A percentile compares a stretch with the other conserved stretches of the same genome.
Conservation (phyloP, 176 grass and related monocot genomes). For the Aegilops umbellulata region DNA sequence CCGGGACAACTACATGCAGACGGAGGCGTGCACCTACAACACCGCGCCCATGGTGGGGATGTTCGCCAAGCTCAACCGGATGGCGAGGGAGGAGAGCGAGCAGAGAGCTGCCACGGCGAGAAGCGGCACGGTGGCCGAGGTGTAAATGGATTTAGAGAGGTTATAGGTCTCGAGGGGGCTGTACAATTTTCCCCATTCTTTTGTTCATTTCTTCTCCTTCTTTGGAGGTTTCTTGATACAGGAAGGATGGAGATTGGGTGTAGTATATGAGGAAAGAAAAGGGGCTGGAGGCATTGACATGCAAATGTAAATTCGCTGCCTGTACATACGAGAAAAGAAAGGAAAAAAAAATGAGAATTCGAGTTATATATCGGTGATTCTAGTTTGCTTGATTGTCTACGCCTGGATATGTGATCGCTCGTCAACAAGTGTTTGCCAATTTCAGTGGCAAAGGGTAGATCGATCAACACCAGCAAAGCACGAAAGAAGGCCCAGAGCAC, state of each 20-base stretch:
- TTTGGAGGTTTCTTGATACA: conserved; percentile 26
- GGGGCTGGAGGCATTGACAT: conserved; percentile 23
- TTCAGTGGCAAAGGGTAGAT: background rate
- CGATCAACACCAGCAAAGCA: background rate
- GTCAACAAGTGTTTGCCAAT: background rate
- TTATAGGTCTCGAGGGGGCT: conserved; percentile 36
- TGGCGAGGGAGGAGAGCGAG: conserved; percentile 29
- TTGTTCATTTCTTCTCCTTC: conserved; percentile 36
- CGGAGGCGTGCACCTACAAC: conserved; percentile 53
- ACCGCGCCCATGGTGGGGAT: conserved; percentile 52
- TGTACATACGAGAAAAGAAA: conserved; percentile 17
- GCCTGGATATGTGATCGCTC: background rate
- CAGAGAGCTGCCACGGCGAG: background rate
- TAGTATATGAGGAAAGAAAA: conserved; percentile 16
- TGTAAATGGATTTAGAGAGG: conserved; percentile 29
- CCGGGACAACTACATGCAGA: conserved; percentile 54
- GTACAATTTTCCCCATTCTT: conserved; percentile 70
- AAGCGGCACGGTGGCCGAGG: background rate
- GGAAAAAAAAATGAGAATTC: background rate
- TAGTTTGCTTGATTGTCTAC: background rate
- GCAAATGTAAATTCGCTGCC: conserved; percentile 50
- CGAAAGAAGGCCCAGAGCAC: too few species aligned
- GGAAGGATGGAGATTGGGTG: conserved; percentile 22
- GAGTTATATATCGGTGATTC: background rate
- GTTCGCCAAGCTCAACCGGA: conserved; percentile 53